A percentile compares a stretch with the other conserved stretches of the same genome.
phyloP scores from a whole-genome alignment of 2,329 filamentous ascomycete species.

The Penicillium occitanis region DNA sequence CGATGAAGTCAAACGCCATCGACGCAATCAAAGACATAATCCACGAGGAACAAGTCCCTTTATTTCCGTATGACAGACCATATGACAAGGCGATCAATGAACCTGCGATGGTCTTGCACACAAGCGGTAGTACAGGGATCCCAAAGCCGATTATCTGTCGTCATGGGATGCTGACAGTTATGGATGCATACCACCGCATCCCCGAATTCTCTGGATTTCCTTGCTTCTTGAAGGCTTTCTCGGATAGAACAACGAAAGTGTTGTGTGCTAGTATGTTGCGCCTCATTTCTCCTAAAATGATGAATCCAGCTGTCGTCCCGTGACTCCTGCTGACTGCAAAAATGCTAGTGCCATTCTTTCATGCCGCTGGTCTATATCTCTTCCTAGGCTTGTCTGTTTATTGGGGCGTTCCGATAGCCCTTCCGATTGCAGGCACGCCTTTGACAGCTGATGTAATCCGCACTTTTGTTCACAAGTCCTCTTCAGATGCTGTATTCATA shows the following conservation, averaged over 20 bases:
- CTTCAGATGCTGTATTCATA: conserved; percentile 32
- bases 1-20: background rate
- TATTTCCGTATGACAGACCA: background rate
- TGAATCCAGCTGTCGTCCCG: background rate
- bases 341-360: background rate
- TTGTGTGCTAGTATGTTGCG: background rate
- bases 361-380: background rate
- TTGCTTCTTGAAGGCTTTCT: background rate
- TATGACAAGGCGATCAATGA: background rate
- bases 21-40: background rate
- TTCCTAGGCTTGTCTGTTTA: background rate
- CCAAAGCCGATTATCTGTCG: background rate
- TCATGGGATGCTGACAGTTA: background rate
- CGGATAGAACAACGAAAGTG: background rate
- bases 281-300: background rate
- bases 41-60: background rate
- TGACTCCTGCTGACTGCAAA: background rate
- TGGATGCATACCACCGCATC: background rate
- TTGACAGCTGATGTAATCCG: background rate
- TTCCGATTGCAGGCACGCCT: background rate
- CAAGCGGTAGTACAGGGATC: background rate
- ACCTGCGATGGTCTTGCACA: background rate
- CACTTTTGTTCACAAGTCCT: conserved; percentile 29
- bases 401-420: background rate
- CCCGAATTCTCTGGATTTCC: background rate